Conservation (phyloP, 225 moss, liverwort and hornwort species). For the Bryum argenteum region DNA sequence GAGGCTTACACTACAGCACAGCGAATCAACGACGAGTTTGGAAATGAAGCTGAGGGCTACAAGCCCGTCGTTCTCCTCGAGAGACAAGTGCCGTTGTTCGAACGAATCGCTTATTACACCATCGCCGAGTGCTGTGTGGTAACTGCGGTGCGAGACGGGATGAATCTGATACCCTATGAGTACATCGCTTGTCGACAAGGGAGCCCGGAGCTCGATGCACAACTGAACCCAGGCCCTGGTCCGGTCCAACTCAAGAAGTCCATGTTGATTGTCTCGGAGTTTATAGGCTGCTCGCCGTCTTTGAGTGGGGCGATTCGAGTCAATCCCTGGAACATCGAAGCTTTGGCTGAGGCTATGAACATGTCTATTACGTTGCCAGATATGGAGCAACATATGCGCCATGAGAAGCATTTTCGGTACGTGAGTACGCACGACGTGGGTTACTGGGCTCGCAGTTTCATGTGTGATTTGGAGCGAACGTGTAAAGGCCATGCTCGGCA, state of each 20-base stretch:
- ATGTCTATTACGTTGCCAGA: conserved; percentile 74
- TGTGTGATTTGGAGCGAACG: conserved; percentile 82
- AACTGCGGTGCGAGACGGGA: conserved; percentile 87
- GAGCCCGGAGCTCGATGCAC: conserved; percentile 46
- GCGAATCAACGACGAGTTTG: conserved; percentile 79
- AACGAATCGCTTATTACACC: conserved; percentile 82
- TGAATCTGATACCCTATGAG: conserved; percentile 93
- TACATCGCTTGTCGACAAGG: conserved; percentile 84
- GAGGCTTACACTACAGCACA: conserved; percentile 68
- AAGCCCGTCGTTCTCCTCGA: conserved; percentile 70
- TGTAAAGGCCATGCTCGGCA: conserved; percentile 76
- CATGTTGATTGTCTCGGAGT: conserved; percentile 88
- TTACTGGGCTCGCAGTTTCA: conserved; percentile 89
- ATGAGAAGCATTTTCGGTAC: conserved; percentile 87
- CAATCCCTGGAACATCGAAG: conserved; percentile 91
- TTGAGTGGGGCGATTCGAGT: conserved; percentile 90
- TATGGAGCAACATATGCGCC: conserved; percentile 74
- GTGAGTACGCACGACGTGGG: conserved; percentile 81
- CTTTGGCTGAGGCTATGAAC: conserved; percentile 86
- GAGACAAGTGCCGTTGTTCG: conserved; percentile 67
- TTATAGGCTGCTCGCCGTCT: conserved; percentile 95
- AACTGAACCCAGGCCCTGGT: conserved; percentile 29
- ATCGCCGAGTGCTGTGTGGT: conserved; percentile 94
- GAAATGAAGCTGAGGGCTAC: conserved; percentile 66
- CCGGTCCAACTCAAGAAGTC: conserved; percentile 53